Evolutionary conservation across 495 filamentous ascomycete species (phyloP).

Genomic region (Tuber brumale): DNA sequence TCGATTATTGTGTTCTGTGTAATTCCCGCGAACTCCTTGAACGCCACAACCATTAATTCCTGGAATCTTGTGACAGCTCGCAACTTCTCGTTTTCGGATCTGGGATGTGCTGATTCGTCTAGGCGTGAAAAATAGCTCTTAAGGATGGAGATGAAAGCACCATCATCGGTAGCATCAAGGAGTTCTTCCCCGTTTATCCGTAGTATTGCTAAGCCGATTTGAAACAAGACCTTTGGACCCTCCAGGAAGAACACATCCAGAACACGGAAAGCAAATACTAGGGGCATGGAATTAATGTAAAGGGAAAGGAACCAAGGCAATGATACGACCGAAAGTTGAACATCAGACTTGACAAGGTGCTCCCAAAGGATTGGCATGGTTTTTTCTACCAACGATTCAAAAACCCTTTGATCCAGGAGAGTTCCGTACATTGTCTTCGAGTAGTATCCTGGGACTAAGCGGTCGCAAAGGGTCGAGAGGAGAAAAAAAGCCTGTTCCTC

Average conservation of each 20-base stretch:
- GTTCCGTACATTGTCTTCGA: slow-evolving; percentile 98
- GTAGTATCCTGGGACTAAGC: slow-evolving; percentile 91
- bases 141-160: slow-evolving; percentile 90
- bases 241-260: slow-evolving; percentile 97
- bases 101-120: slow-evolving; percentile 92
- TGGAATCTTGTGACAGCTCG: slow-evolving; percentile 92
- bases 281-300: slow-evolving; percentile 98
- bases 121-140: slow-evolving; percentile 90
- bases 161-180: slow-evolving; percentile 90
- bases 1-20: slow-evolving; percentile 88
- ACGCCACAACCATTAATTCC: slow-evolving; percentile 96
- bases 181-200: slow-evolving; percentile 97
- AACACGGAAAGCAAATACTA: slow-evolving; percentile 93
- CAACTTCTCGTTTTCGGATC: slow-evolving; percentile 85
- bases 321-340: slow-evolving; percentile 97
- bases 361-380: slow-evolving; percentile 99
- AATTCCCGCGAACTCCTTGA: slow-evolving; percentile 93
- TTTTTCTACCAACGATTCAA: slow-evolving; percentile 93
- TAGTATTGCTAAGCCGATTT: slow-evolving; percentile 89
- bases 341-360: slow-evolving; percentile 86
- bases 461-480: slow-evolving; percentile 83
- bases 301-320: slow-evolving; percentile 96
- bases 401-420: slow-evolving; percentile 89
- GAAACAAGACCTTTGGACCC: slow-evolving; percentile 94
- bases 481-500: slow-evolving; percentile 94